Percentiles rank a stretch among this genome's conserved stretches.
Evolutionary conservation across 2,329 filamentous ascomycete species (phyloP).

Genomic region (Elsinoe necatrix): DNA sequence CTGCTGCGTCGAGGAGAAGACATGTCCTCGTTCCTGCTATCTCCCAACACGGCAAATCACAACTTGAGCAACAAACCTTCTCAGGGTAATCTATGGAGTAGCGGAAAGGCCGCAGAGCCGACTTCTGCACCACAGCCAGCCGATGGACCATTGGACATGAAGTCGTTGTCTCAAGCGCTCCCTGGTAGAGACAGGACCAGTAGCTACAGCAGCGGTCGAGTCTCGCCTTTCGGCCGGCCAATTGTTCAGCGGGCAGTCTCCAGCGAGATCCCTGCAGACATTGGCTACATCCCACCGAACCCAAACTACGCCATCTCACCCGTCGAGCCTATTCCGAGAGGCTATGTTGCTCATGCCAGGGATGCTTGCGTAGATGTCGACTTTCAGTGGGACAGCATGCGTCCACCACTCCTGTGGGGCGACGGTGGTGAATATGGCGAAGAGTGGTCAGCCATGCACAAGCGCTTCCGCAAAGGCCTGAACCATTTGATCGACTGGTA

Average conservation of each 20-base stretch:
- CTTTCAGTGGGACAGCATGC: constrained; percentile 92
- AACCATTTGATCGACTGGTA: constrained; percentile 82
- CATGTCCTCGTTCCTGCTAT: constrained; percentile 34
- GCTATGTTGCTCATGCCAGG: constrained; percentile 82
- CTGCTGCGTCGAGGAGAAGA: constrained; percentile 66
- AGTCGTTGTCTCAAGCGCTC: constrained; percentile 32
- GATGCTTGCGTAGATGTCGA: constrained; percentile 83
- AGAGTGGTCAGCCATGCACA: constrained; percentile 95
- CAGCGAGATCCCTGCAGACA: constrained; percentile 25
- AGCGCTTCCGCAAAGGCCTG: constrained; percentile 71
- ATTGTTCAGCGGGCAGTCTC: constrained; percentile 16
- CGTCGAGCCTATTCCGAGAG: constrained; percentile 72
- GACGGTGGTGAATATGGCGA: constrained; percentile 82
- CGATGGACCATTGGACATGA: constrained; percentile 24
- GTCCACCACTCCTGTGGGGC: constrained; percentile 69
- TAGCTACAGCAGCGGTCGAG: constrained; percentile 26
- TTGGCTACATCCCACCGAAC: constrained; percentile 61
- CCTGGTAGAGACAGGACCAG: constrained; percentile 41
- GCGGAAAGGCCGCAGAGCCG: constrained; percentile 21
- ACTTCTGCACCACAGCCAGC: constrained; percentile 3
- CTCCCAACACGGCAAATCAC: constrained; percentile 27
- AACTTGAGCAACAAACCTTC: constrained; percentile 25
- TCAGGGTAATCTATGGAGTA: constrained; percentile 40
- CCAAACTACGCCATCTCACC: constrained; percentile 77
- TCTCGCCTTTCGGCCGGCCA: constrained; percentile 14